phyloP scores from a whole-genome alignment of 768 basidiomycete genomes.

The Tulasnella sp. region DNA sequence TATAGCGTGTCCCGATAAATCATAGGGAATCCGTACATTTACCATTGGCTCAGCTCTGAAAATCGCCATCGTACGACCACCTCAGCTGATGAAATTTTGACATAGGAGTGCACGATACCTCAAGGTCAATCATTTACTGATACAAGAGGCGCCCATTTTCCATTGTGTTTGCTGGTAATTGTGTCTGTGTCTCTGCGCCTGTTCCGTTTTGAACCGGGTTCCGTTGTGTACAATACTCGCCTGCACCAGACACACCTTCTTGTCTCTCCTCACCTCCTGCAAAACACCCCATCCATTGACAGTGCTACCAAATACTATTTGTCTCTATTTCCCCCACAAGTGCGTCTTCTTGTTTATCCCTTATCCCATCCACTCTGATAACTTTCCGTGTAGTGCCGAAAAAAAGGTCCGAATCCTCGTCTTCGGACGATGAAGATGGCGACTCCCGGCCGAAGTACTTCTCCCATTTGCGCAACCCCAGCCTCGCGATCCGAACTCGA shows the following conservation, averaged over 20 bases:
- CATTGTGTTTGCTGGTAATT: too few species aligned
- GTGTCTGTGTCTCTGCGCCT: too few species aligned
- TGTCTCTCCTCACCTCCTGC: background rate
- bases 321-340: background rate
- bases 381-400: background rate
- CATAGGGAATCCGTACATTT: too few species aligned
- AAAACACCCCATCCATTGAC: background rate
- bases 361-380: background rate
- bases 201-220: background rate
- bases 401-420: background rate
- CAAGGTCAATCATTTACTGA: too few species aligned
- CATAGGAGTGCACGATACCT: too few species aligned
- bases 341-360: background rate
- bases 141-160: too few species aligned
- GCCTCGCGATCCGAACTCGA: background rate
- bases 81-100: too few species aligned
- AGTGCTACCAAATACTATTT: background rate
- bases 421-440: background rate
- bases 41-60: too few species aligned
- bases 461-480: background rate
- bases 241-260: background rate
- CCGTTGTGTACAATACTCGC: background rate
- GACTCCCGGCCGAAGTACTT: background rate
- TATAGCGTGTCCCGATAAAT: too few species aligned
- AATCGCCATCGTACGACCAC: too few species aligned